Evolutionary conservation across 2,329 filamentous ascomycete genomes (phyloP).

Genomic region (Talaromyces sp.): DNA sequence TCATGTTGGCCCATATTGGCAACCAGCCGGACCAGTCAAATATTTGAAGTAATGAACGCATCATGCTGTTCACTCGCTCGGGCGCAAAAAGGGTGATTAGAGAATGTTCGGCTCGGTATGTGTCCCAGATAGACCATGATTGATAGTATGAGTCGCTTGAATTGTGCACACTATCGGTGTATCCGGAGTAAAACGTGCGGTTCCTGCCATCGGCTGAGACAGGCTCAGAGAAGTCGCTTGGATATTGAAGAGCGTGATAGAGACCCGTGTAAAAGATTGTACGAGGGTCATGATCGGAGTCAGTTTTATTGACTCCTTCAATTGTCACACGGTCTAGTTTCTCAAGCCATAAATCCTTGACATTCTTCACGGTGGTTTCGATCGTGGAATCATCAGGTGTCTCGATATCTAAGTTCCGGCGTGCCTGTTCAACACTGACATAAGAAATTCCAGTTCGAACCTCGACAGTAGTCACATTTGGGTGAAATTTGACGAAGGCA

Average conservation of each 20-base stretch:
- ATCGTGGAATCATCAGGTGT: constrained; percentile 41
- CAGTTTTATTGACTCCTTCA: constrained; percentile 47
- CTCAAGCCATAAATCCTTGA: constrained; percentile 50
- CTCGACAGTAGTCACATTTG: constrained; percentile 38
- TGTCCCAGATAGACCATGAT: constrained; percentile 57
- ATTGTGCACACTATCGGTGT: constrained; percentile 49
- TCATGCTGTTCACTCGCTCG: constrained; percentile 52
- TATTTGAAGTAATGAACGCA: constrained; percentile 49
- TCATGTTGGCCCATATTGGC: constrained; percentile 55
- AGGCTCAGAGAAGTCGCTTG: constrained; percentile 53
- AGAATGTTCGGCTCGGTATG: constrained; percentile 52
- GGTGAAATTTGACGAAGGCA: constrained; percentile 47
- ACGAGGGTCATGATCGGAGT: constrained; percentile 45
- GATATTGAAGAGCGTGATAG: constrained; percentile 53
- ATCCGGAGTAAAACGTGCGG: constrained; percentile 50
- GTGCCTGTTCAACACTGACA: constrained; percentile 51
- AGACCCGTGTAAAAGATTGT: constrained; percentile 52
- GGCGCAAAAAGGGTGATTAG: constrained; percentile 51
- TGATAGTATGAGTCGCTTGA: constrained; percentile 53
- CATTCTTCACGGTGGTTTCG: constrained; percentile 42
- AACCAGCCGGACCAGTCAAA: constrained; percentile 52
- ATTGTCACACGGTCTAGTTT: constrained; percentile 50
- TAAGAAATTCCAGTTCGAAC: constrained; percentile 54
- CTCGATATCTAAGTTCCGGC: constrained; percentile 50
- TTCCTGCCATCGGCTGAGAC: constrained; percentile 19